A percentile compares a stretch with the other conserved stretches of the same genome.
Conservation (phyloP, 75 land plant species). For the Sequoia sempervirens region DNA sequence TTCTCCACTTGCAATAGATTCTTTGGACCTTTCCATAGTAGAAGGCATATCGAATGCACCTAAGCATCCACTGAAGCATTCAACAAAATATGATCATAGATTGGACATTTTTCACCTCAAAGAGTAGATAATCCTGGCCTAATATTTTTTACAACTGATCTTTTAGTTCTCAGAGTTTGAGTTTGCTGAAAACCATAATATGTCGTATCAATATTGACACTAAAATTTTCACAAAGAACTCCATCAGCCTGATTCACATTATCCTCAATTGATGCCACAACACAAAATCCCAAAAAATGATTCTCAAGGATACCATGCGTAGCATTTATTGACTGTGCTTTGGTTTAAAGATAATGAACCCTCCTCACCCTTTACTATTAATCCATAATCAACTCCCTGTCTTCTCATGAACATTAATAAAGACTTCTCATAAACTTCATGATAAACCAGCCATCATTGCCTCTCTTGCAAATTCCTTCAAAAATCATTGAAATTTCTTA, state of each 20-base stretch:
- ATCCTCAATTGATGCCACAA: no score
- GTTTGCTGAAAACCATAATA: constrained; percentile 90
- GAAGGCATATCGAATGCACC: constrained; percentile 65
- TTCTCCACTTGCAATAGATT: constrained; percentile 89
- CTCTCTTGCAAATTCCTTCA: no score
- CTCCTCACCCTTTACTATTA: no score
- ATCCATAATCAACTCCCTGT: no score
- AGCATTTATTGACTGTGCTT: no score
- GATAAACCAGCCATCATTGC: no score
- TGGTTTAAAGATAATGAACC: no score
- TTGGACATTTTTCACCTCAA: constrained; percentile 78
- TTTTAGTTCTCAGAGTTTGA: constrained; percentile 86
- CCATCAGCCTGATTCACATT: constrained; percentile 18
- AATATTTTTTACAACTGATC: constrained; percentile 72
- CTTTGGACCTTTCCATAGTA: constrained; percentile 84
- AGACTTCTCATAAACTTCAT: no score
- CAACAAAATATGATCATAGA: constrained; percentile 89
- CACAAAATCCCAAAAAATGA: no score
- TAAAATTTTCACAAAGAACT: constrained; percentile 75
- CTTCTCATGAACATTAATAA: no score
- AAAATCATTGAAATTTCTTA: no score
- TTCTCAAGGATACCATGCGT: no score
- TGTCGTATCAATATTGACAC: constrained; percentile 51
- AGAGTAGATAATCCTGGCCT: constrained; percentile 86
- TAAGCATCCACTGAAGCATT: constrained; percentile 89